Evolutionary conservation across 805 yeast genomes (phyloP), one percentile per base, ranked within the genome.

Genomic region (Candida ascalaphidarum): DNA sequence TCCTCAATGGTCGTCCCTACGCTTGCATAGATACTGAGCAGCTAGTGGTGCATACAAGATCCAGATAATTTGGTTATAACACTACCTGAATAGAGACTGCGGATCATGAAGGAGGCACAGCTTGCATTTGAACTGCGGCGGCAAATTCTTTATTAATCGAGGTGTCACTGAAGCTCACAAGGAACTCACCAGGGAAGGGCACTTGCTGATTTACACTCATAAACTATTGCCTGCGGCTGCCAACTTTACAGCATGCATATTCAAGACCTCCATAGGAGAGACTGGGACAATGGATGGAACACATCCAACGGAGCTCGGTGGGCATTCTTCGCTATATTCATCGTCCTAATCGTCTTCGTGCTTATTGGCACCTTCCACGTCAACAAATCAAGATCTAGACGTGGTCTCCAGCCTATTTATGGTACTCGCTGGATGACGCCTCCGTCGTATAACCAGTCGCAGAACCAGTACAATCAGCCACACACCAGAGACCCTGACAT

Each of bases 351-450:
- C 4, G 23, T 74, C 2, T 32, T 70, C 2, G 56, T 75, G 3
- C 38, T 78, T 3, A 17, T 68, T 1, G 66, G 67, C 25, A 75
- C 81, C 0, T 50, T 79, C 15, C 43, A 71, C 21, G 58, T 72
- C 10, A 81, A 81, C 43, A 68, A 59, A 25, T 63, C 61, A 31
- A 63, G 94, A 49, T 38, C 57, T 7, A 52, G 44, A 23, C 43
- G 46, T 14, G 79, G 79, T 2, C 55, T 61, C 36, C 61, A 56
- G 16, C 94, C 95, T 0, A 60, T 83, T 2, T 58, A 71, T 34
- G 89, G 89, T 7, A 81, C 92, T 1, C 71, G 81, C 8, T 81
- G 94, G 94, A 73, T 85, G 60, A 80, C 92, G 0, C 95, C 95
- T 5, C 94, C 94, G 1, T 64, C 77, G 8, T 83, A 83, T 45